phyloP scores from a whole-genome alignment of 768 basidiomycete genomes.

The Tulasnella sp. region DNA sequence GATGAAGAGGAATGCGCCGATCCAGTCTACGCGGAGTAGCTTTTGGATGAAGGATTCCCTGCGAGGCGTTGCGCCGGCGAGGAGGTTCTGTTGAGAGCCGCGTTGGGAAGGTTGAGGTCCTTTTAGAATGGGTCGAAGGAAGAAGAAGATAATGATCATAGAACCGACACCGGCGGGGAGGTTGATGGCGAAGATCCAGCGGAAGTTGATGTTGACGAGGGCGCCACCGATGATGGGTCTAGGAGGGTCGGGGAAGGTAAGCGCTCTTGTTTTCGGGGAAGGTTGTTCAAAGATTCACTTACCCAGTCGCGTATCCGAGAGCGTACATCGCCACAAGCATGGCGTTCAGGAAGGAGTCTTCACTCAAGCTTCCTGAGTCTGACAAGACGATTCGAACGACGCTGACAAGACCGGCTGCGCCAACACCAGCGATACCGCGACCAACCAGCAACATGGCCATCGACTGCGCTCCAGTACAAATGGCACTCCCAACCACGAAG shows the following conservation, averaged over 20 bases:
- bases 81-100: background rate
- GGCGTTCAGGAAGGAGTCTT: constrained; percentile 36
- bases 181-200: constrained; percentile 50
- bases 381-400: constrained; percentile 35
- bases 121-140: constrained; percentile 28
- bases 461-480: constrained; percentile 38
- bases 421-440: constrained; percentile 28
- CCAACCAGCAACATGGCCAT: constrained; percentile 40
- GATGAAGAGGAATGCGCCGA: constrained; percentile 38
- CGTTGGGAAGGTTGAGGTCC: constrained; percentile 16
- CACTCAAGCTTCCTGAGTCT: constrained; percentile 35
- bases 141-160: constrained; percentile 33
- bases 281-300: background rate
- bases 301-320: constrained; percentile 28
- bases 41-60: constrained; percentile 20
- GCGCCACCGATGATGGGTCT: constrained; percentile 40
- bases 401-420: constrained; percentile 20
- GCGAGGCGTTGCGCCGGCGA: background rate
- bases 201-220: constrained; percentile 33
- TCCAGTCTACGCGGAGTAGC: constrained; percentile 36
- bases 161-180: constrained; percentile 32
- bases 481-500: constrained; percentile 38
- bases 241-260: constrained; percentile 17
- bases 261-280: background rate
- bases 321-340: constrained; percentile 36